These are phyloP conservation scores for Tylopilus sp. DNA, from an alignment of 768 basidiomycete genomes.

Conservation along the genomic window DNA sequence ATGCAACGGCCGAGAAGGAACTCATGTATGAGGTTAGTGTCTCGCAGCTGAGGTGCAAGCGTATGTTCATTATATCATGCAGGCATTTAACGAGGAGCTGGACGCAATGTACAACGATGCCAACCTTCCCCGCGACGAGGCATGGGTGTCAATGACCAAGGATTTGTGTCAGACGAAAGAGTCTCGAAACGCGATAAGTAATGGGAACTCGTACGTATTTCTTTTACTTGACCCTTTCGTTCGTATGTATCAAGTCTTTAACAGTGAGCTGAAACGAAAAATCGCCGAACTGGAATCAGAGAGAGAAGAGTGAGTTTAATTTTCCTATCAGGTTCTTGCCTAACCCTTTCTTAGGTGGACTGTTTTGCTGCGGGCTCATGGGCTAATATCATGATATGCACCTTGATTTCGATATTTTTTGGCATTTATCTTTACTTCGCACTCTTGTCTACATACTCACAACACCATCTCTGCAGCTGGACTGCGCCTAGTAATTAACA, in stretches of 20 bases:
- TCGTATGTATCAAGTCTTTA: constrained; percentile 2
- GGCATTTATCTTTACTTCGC: constrained; percentile 15
- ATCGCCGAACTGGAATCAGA: constrained; percentile 70
- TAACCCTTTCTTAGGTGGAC: constrained; percentile 53
- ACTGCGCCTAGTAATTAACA: constrained; percentile 14
- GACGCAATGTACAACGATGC: constrained; percentile 88
- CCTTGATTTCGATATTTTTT: constrained; percentile 22
- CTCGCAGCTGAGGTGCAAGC: neutral
- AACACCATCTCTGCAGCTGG: constrained; percentile 14
- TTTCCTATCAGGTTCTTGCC: neutral
- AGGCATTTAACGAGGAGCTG: constrained; percentile 95
- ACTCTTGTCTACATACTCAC: constrained; percentile 25
- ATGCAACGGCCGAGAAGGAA: constrained; percentile 83
- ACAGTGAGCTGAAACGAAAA: constrained; percentile 65
- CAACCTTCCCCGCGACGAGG: constrained; percentile 77
- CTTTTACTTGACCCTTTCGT: neutral
- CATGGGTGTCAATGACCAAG: constrained; percentile 71
- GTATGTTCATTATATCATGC: constrained; percentile 3
- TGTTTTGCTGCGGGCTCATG: constrained; percentile 49
- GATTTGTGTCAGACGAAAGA: constrained; percentile 78
- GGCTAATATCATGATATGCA: constrained; percentile 37
- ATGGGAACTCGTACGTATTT: constrained; percentile 74
- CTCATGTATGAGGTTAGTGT: constrained; percentile 83
- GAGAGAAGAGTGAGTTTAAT: constrained; percentile 66
- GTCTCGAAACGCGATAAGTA: constrained; percentile 62